Conservation (phyloP, 495 filamentous ascomycete species). For the Ramalina peruviana region DNA sequence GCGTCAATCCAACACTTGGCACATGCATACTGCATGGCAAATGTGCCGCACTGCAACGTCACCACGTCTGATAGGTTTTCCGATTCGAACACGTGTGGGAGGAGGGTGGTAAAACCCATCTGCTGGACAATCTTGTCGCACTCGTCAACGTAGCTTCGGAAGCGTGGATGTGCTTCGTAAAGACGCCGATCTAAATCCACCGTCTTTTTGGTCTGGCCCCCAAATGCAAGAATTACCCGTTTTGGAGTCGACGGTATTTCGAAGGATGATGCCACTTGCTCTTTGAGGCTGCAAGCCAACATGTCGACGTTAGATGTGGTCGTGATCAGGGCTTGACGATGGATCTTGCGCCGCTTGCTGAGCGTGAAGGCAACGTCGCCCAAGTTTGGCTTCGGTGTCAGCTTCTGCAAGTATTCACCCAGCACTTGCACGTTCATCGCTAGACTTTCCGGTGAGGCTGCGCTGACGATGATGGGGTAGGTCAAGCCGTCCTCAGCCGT, state of each 20-base stretch:
- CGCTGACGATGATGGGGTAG: slow-evolving; percentile 12
- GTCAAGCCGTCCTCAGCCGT: not conserved
- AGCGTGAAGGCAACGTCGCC: slow-evolving; percentile 12
- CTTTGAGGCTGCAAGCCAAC: not conserved
- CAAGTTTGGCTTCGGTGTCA: not conserved
- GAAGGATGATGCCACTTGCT: not conserved
- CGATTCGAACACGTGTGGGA: slow-evolving; percentile 33
- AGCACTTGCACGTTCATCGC: slow-evolving; percentile 10
- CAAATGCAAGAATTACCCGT: slow-evolving; percentile 22
- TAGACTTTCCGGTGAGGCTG: slow-evolving; percentile 8
- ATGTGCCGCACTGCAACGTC: slow-evolving; percentile 29
- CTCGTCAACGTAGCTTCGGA: slow-evolving; percentile 23
- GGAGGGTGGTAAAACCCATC: slow-evolving; percentile 16
- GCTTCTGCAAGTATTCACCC: not conserved
- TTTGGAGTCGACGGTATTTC: not conserved
- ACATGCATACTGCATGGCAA: slow-evolving; percentile 35
- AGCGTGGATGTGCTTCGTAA: slow-evolving; percentile 17
- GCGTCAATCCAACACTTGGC: slow-evolving; percentile 34
- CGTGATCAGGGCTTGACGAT: not conserved
- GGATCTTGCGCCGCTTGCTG: slow-evolving; percentile 1
- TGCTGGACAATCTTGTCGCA: slow-evolving; percentile 2
- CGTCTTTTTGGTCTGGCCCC: slow-evolving; percentile 19
- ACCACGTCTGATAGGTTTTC: slow-evolving; percentile 26
- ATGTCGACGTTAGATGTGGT: slow-evolving; percentile 1
- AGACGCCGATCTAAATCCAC: slow-evolving; percentile 17